Percentiles rank a stretch among this genome's conserved stretches.
These are phyloP conservation scores for Nymphaea colorata DNA, from an alignment of 164 flowering plant genomes.

Conservation along the genomic window DNA sequence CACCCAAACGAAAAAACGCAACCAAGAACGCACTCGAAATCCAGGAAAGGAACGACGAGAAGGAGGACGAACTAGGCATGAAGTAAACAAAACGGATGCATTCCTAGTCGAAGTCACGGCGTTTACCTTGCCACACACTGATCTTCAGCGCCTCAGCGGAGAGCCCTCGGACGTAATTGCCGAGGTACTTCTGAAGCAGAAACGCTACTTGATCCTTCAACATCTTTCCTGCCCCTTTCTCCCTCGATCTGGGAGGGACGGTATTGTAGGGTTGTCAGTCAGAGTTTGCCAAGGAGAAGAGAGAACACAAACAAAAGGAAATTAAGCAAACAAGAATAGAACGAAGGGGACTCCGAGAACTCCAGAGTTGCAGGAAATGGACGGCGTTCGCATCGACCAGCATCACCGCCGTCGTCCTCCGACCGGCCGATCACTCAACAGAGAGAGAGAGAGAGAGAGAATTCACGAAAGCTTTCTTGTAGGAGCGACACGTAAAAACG, in stretches of 20 bases:
- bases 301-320: not conserved
- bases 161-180: conserved; percentile 82
- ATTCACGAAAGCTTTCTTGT: not conserved
- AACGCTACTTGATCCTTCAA: conserved; percentile 97
- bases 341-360: not conserved
- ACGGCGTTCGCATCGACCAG: not conserved
- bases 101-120: no score
- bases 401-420: not conserved
- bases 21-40: no score
- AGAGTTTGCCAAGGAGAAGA: not conserved
- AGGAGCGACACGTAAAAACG: not conserved
- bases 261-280: no score
- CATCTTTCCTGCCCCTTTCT: conserved; percentile 27
- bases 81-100: not conserved
- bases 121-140: conserved; percentile 89
- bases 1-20: no score
- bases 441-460: not conserved
- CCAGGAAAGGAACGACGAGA: no score
- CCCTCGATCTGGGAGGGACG: not conserved
- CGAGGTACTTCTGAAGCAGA: conserved; percentile 79
- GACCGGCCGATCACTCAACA: not conserved
- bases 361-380: not conserved
- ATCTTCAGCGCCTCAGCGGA: conserved; percentile 93
- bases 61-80: not conserved
- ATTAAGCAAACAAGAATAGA: not conserved